Evolutionary conservation across 345 rosid genomes (phyloP).

Genomic region (Gossypium rotundifolium): DNA sequence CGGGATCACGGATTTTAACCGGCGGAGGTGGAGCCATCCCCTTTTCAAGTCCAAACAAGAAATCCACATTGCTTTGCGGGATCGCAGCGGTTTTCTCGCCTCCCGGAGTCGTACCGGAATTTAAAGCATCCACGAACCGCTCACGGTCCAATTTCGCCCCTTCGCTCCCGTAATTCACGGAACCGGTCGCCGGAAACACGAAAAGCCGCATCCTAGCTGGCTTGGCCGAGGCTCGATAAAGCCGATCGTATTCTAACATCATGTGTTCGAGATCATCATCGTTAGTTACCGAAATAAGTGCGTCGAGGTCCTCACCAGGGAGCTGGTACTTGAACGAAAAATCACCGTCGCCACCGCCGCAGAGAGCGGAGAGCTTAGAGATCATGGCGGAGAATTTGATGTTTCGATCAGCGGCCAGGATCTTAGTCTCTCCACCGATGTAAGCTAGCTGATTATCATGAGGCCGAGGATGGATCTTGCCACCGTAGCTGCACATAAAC

Average conservation of each 20-base stretch:
- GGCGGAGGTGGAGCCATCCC: slow-evolving; percentile 29
- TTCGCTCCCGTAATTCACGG: slow-evolving; percentile 45
- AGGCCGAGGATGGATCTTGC: slow-evolving; percentile 93
- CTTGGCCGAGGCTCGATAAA: slow-evolving; percentile 57
- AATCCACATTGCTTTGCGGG: slow-evolving; percentile 47
- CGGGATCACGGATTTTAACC: slow-evolving; percentile 24
- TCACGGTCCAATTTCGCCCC: slow-evolving; percentile 65
- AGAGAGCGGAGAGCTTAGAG: slow-evolving; percentile 53
- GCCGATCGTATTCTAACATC: slow-evolving; percentile 92
- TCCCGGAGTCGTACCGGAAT: slow-evolving; percentile 44
- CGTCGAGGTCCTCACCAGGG: slow-evolving; percentile 91
- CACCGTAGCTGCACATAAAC: slow-evolving; percentile 90
- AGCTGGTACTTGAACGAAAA: slow-evolving; percentile 87
- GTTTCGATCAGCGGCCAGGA: slow-evolving; percentile 68
- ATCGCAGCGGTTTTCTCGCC: slow-evolving; percentile 27
- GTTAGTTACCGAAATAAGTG: slow-evolving; percentile 84
- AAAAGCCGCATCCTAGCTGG: slow-evolving; percentile 88
- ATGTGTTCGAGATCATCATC: slow-evolving; percentile 94
- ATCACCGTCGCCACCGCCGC: slow-evolving; percentile 42
- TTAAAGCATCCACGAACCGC: slow-evolving; percentile 62
- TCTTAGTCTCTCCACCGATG: slow-evolving; percentile 87
- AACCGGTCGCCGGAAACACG: slow-evolving; percentile 45
- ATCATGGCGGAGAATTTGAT: slow-evolving; percentile 50
- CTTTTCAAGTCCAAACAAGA: slow-evolving; percentile 72
- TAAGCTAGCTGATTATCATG: slow-evolving; percentile 88